Evolutionary conservation across 2,329 filamentous ascomycete species (phyloP), one percentile per base, ranked within the genome.

Genomic region (Colletotrichum cereale): DNA sequence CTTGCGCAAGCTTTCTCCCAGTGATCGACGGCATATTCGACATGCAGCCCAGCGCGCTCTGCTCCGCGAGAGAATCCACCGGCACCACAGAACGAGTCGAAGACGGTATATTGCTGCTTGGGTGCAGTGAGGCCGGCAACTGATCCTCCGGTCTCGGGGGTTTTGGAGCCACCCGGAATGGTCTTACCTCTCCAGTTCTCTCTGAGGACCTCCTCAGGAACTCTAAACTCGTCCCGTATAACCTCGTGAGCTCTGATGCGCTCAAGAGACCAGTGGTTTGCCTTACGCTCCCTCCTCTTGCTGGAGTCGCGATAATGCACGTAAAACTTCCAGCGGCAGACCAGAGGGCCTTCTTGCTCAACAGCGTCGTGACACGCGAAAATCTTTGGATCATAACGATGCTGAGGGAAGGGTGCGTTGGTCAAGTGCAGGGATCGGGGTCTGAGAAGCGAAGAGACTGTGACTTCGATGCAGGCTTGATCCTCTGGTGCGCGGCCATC

Each of bases 51-150:
- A 0, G 85, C 85, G 18, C 79, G 78, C 26, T 82, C 77, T 0
- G 92, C 92, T 0, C 92, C 93, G 2, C 87, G 82, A 0, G 92
- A 92, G 1, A 89, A 88, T 5, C 93, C 93, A 0, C 94, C 93
- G 2, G 88, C 92, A 1, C 93, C 93, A 42, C 89, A 92, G 73
- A 93, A 96, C 0, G 88, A 86, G 76, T 96, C 94, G 1, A 89
- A 92, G 31, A 91, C 88, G 0, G 90, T 92, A 72, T 93, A 93
- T 48, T 82, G 84, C 56, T 88, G 86, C 76, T 57, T 44, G 24
- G 55, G 6, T 2, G 16, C 2, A 29, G n/a, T 2, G 24, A 40
- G 12, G 14, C 57, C 31, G 24, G 29, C 14, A 18, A 11, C 40
- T 36, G 53, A 36, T 6, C 18, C 24, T 26, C 29, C 48, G 12